Evolutionary conservation across 768 basidiomycete species (phyloP), one percentile per base, ranked within the genome.

Genomic region (Porphyrellus cyaneotinctus): DNA sequence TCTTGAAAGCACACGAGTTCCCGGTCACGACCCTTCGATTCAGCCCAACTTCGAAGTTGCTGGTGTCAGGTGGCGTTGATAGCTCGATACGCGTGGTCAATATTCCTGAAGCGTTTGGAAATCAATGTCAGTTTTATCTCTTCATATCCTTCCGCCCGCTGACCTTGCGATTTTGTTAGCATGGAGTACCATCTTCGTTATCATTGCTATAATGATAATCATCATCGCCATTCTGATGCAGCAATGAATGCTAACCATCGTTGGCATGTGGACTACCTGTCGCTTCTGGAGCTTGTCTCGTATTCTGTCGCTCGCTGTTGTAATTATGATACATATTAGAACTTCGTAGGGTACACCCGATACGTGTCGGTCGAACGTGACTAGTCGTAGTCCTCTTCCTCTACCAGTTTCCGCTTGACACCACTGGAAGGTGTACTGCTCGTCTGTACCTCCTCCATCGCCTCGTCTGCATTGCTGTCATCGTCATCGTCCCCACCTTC

Each of bases 1-100:
- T 99, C 56, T 75, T 97, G 52, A 91, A 90, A 70, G 90, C 97
- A 0, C 95, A 98, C 69, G 93, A 95, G 54, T 93, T 98, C 68
- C 90, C 97, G 5, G 83, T 91, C 6, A 98, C 97, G 1, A 84
- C 88, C 5, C 71, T 99, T 50, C 81, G 81, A 53, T 99, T 99
- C 77, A 95, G 88, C 65, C 87, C 93, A 2, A 76, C 83, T 7
- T 84, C 87, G 13, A 82, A 77, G n/a, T 58, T 95, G 13, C 77
- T 99, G 4, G 80, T 95, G 18, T 91, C 91, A 6, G 95, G 89
- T 17, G 93, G 93, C 60, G 88, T 91, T 9, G 95, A 98, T 71
- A 93, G 90, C 67, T 83, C 87, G 2, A 73, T 97, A 18, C 82
- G 95, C 26, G 74, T 93, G 38, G 80, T 95, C 28, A 76, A 74